Evolutionary conservation across 148 eudicot species (phyloP).

Genomic region (Spergularia bocconei): DNA sequence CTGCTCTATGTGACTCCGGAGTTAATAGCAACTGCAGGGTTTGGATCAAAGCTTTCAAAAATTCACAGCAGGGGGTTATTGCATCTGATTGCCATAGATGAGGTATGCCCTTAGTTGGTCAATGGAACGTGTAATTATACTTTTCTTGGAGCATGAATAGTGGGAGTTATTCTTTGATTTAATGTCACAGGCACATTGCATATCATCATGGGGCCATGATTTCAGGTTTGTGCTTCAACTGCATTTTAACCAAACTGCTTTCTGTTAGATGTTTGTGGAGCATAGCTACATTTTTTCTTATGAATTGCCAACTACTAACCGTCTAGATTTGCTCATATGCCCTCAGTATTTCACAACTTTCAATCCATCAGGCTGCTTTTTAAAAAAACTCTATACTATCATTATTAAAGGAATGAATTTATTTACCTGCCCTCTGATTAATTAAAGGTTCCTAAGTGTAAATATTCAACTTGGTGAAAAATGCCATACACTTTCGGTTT

Average conservation of each 20-base stretch:
- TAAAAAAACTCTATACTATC: neutral
- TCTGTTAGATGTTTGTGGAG: neutral
- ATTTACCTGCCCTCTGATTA: neutral
- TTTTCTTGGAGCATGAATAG: constrained; percentile 4
- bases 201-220: constrained; percentile 96
- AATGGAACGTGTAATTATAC: constrained; percentile 3
- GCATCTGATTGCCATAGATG: constrained; percentile 89
- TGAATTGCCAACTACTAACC: neutral
- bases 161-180: constrained; percentile 6
- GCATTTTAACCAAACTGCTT: neutral
- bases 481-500: neutral
- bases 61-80: constrained; percentile 76
- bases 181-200: constrained; percentile 81
- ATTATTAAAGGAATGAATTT: neutral
- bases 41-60: constrained; percentile 67
- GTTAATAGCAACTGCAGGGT: constrained; percentile 81
- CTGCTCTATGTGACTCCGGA: constrained; percentile 94
- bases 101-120: constrained; percentile 44
- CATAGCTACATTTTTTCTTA: neutral
- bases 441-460: neutral
- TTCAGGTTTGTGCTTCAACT: constrained; percentile 56
- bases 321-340: neutral
- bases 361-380: neutral
- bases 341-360: neutral
- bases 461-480: neutral